Evolutionary conservation across 2,329 filamentous ascomycete species (phyloP), one percentile per base, ranked within the genome.

Genomic region (Paraphoma chrysanthemicola): DNA sequence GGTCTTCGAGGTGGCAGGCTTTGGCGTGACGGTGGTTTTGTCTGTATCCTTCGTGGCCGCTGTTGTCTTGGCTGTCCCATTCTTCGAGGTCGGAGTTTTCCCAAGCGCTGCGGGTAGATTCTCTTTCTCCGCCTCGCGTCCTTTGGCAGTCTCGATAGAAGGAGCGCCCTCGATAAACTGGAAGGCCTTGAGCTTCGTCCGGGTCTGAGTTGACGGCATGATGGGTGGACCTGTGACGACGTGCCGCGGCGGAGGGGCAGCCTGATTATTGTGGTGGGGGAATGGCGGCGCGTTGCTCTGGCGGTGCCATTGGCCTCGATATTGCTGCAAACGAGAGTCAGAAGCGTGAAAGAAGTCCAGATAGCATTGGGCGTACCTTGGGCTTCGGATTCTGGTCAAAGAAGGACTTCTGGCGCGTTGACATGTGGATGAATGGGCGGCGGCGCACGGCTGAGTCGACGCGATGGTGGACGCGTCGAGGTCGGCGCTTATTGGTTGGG

Each of bases 151-250:
- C 9, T 69, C 60, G 10, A 59, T 51, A 28, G 63, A 54, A 1
- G 72, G 73, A 54, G 70, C 60, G 58, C 74, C 76, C 49, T 80
- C 71, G 59, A 78, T 70, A 66, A 85, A 85, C 63, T 82, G 80
- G 61, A 86, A 87, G 30, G 80, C 79, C 68, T 83, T 82, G 53
- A 86, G 74, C 71, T 86, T 87, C 4, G 79, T 79, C 54, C 81
- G 83, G 3, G 84, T 83, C 60, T 83, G 79, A 4, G 79, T 78
- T 10, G 83, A 86, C 7, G 84, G 79, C 51, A 81, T 76, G 45
- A 82, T 81, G 8, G 79, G 74, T 44, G 79, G 72, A 10, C 70
- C 70, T 9, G 72, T 68, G 39, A 68, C 71, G 56, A 77, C 62
- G 46, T 70, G 68, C 58, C 62, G 74, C n/a, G 72, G 61, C 44